Base-by-base conservation (phyloP, 1,139 yeast species). In the Protomyces pachydermus region DNA sequence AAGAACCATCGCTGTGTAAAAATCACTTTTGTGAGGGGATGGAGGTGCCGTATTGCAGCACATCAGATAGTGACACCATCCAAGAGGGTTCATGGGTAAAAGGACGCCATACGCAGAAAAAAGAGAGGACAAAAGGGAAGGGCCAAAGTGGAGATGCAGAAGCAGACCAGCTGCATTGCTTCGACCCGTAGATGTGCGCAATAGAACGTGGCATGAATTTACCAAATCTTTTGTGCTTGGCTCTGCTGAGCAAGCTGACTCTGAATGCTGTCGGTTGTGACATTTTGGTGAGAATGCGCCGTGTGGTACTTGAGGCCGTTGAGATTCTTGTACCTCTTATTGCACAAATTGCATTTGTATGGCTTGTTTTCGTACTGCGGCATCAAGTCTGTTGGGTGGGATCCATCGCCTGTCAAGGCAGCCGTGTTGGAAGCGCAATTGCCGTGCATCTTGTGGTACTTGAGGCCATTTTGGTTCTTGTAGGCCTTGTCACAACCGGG, bases 401-500 rank as follows among this genome's bases (percentile, higher is more conserved):
- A 57, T 18, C 56, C 64, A 9, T 65, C 61, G 35, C 66, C 64
- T 1, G 65, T 54, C 18, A 60, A 42, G 2, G 62, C 56, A 34
- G 37, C 35, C 16, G 67, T 60, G 18, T 61, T 56, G 25, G 61
- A 50, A 8, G 60, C 61, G 46, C 68, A 66, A 28, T 64, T 98
- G 57, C 99, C 99, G 75, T 93, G 99, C 69, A 89, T 79, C 69
- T 97, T 82, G 77, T 93, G 99, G 76, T 93, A 93, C 75, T 93
- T 93, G 73, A 93, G 81, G 14, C 99, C 99, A 74, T 93, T 93
- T 77, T 93, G 98, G 76, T 93, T 93, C 79, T 93, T 93, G 77
- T 93, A 93, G 45, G 95, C 91, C 79, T 93, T 93, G 72, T 91
- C 98, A 77, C 99, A 93, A 5, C 98, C 98, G 72, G 91, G 88